Percentiles rank a stretch among this genome's conserved stretches.
phyloP scores from a whole-genome alignment of 2,329 filamentous ascomycete genomes.

The Scytalidium lignicola region DNA sequence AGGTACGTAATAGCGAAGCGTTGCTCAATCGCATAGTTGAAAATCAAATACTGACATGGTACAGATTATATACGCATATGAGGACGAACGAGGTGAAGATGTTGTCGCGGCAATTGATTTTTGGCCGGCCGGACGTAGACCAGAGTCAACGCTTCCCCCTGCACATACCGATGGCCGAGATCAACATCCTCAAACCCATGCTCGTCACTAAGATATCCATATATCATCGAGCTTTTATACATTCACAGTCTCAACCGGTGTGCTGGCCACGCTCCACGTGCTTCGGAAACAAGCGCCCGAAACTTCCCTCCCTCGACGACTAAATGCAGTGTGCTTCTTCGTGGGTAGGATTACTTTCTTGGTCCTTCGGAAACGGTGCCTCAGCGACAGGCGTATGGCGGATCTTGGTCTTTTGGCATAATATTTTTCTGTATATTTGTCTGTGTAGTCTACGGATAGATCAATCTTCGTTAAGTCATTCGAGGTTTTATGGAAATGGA shows the following conservation, averaged over 20 bases:
- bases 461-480: background rate
- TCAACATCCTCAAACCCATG: conserved; percentile 13
- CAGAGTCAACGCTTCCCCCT: conserved; percentile 17
- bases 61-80: conserved; percentile 95
- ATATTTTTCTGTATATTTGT: conserved; percentile 7
- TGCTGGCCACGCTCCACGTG: conserved; percentile 17
- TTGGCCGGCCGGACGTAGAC: conserved; percentile 50
- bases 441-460: conserved; percentile 10
- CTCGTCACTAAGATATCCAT: background rate
- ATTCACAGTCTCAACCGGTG: conserved; percentile 7
- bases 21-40: background rate
- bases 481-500: background rate
- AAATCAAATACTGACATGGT: conserved; percentile 21
- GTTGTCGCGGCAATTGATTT: conserved; percentile 94
- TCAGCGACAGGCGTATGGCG: conserved; percentile 20
- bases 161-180: conserved; percentile 14
- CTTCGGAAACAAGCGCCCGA: background rate
- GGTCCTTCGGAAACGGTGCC: conserved; percentile 8
- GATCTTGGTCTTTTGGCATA: conserved; percentile 4
- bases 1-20: conserved; percentile 76
- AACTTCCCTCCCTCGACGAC: background rate
- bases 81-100: conserved; percentile 91
- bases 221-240: background rate
- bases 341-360: conserved; percentile 9
- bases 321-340: conserved; percentile 7